Conservation (phyloP, 164 flowering plant species). For the Tetrastigma voinierianum region DNA sequence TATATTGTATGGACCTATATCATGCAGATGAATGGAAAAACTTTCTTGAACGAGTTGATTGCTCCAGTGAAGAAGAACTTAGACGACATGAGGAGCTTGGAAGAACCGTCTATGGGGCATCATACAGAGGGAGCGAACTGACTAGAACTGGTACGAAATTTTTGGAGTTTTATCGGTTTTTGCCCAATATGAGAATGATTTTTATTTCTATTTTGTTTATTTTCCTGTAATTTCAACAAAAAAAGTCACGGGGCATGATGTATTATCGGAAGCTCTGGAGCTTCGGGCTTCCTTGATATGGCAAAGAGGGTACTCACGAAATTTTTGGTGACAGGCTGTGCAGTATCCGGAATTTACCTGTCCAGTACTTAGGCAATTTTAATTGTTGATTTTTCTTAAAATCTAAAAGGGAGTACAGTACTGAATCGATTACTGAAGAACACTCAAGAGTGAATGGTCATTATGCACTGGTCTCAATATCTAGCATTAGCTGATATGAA, state of each 20-base stretch:
- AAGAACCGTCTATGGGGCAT: constrained; percentile 50
- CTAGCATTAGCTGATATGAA: constrained; percentile 75
- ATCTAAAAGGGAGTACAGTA: constrained; percentile 58
- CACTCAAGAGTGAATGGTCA: constrained; percentile 47
- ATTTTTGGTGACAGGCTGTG: no score
- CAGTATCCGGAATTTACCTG: no score
- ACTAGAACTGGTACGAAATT: constrained; percentile 32
- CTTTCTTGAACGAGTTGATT: constrained; percentile 35
- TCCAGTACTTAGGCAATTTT: not conserved
- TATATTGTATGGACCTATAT: not conserved
- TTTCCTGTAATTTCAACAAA: not conserved
- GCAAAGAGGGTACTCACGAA: constrained; percentile 25
- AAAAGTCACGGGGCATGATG: constrained; percentile 58
- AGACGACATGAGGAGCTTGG: constrained; percentile 15
- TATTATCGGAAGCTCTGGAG: constrained; percentile 48
- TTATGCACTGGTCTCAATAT: constrained; percentile 51
- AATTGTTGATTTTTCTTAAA: constrained; percentile 20
- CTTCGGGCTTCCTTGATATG: constrained; percentile 51
- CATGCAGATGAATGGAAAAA: constrained; percentile 44
- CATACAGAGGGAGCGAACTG: constrained; percentile 50
- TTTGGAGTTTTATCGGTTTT: not conserved
- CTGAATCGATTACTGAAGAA: constrained; percentile 43
- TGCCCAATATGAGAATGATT: not conserved
- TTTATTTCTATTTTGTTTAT: not conserved
- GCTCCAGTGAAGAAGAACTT: constrained; percentile 26